Evolutionary conservation across 768 basidiomycete genomes (phyloP).

Genomic region (Pulveroboletus sp.): DNA sequence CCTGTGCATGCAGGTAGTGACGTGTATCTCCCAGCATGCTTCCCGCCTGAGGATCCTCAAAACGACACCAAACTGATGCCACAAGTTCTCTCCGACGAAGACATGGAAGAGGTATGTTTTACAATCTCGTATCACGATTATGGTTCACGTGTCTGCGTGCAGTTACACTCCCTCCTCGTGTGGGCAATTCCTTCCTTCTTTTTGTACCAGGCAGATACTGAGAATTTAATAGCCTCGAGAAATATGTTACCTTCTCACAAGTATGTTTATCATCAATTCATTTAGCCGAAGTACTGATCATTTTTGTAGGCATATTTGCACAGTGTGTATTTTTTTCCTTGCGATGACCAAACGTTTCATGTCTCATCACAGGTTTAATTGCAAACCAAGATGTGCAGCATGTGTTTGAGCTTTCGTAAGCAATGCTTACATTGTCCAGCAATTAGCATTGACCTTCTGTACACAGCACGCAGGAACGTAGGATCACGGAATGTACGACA

Average conservation of each 20-base stretch:
- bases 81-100: constrained; percentile 39
- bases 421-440: background rate
- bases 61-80: constrained; percentile 12
- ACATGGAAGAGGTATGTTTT: constrained; percentile 41
- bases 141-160: constrained; percentile 17
- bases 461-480: constrained; percentile 43
- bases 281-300: constrained; percentile 34
- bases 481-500: constrained; percentile 52
- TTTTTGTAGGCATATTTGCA: constrained; percentile 19
- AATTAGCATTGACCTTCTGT: constrained; percentile 12
- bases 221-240: constrained; percentile 38
- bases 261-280: constrained; percentile 11
- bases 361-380: constrained; percentile 17
- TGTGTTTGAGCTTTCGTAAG: constrained; percentile 26
- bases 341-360: background rate
- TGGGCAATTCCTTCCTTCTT: constrained; percentile 26
- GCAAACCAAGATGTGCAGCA: constrained; percentile 23
- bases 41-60: constrained; percentile 36
- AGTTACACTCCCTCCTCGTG: constrained; percentile 62
- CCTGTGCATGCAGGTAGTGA: constrained; percentile 34
- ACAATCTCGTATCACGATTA: background rate
- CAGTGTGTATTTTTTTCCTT: constrained; percentile 8
- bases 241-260: constrained; percentile 30
- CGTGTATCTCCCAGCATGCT: constrained; percentile 49
- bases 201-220: constrained; percentile 21